Evolutionary conservation across 1,139 yeast genomes (phyloP).

Genomic region (Kazachstania sp.): DNA sequence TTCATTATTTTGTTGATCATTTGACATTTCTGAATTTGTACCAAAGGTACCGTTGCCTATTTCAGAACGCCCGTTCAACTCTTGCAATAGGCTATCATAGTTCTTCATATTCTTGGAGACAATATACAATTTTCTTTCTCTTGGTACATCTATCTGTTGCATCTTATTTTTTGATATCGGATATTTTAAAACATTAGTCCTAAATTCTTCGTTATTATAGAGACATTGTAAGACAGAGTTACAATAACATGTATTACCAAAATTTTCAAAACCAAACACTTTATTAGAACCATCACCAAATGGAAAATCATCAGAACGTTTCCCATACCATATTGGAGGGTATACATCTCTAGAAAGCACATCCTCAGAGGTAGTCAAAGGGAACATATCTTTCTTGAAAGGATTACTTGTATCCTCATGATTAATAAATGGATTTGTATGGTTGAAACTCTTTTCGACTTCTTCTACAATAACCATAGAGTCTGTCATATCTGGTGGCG

Average conservation of each 20-base stretch:
- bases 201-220: conserved; percentile 62
- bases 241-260: conserved; percentile 92
- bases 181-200: conserved; percentile 47
- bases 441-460: not conserved
- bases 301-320: conserved; percentile 6
- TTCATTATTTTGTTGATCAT: not conserved
- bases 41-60: too few species aligned
- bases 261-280: conserved; percentile 90
- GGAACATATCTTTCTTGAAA: not conserved
- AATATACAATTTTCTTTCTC: conserved; percentile 35
- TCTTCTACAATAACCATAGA: not conserved
- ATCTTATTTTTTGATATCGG: conserved; percentile 31
- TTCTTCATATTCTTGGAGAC: conserved; percentile 40
- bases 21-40: too few species aligned
- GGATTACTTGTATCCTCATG: not conserved
- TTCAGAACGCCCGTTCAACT: conserved; percentile 29
- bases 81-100: not conserved
- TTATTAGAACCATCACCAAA: conserved; percentile 51
- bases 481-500: not conserved
- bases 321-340: conserved; percentile 1
- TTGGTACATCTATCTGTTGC: conserved; percentile 6
- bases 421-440: conserved; percentile 1
- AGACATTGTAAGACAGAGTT: conserved; percentile 87
- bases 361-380: not conserved
- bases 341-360: not conserved